Evolutionary conservation across 768 basidiomycete genomes (phyloP), one percentile per base, ranked within the genome.

Genomic region (Collybia mongolica): DNA sequence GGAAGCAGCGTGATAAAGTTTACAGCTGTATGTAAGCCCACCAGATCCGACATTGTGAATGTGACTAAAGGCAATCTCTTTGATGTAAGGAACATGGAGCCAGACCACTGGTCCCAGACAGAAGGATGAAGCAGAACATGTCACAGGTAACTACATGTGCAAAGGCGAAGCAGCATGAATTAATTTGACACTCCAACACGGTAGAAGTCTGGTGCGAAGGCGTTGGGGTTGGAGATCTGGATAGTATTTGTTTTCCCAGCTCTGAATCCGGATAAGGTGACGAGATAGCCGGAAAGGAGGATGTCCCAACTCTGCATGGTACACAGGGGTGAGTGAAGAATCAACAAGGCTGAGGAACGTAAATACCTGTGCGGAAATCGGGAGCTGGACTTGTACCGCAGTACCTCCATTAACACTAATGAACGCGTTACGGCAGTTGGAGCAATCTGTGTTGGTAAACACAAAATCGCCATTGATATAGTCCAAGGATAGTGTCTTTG

Each of bases 361-460:
- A n/a, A n/a, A n/a, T n/a, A 76, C 75, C 71, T 79, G 74, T 8
- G 64, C 75, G 22, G 76, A 76, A 48, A 79, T 68, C 2, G 76
- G 75, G 71, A 77, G 72, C 52, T 77, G 73, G 14, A 65, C 71
- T 57, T 74, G 69, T 3, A 76, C 69, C 2, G 71, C 61, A 6
- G 66, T 48, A 6, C 72, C 75, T 14, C 72, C 74, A 52, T 77
- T 79, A 8, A 79, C 68, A 52, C 75, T 76, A 32, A 77, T 64
- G 38, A 72, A 72, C 8, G 72, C 71, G 40, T 76, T 71, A 37
- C 77, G 71, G 57, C 75, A 77, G 54, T 79, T 79, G 5, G 77
- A 76, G 61, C 76, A 77, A 7, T 57, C 75, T 0, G 70, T 73
- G 56, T 77, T 76, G 46, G 59, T 58, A 58, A 72, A 72, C 7